Conservation (phyloP, 176 grass and related monocot genomes). For the Carex scoparia region DNA sequence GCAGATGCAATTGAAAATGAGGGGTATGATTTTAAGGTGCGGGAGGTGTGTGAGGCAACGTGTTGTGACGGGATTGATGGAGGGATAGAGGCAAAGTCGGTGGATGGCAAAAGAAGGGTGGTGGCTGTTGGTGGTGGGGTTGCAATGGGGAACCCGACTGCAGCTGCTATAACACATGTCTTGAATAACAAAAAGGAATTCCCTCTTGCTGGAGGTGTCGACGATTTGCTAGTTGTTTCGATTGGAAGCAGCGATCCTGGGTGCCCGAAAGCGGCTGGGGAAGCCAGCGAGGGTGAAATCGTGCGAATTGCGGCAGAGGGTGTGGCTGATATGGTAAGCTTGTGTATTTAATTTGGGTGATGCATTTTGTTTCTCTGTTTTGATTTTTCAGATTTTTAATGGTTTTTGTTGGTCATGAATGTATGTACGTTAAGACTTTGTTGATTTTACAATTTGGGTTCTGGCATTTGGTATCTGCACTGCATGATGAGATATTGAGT, state of each 20-base stretch:
- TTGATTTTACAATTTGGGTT: neutral
- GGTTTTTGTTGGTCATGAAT: neutral
- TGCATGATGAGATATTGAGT: slow-evolving; percentile 13
- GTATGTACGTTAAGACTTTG: neutral
- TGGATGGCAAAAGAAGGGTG: slow-evolving; percentile 49
- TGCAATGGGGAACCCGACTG: slow-evolving; percentile 71
- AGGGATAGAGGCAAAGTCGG: neutral
- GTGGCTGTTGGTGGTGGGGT: slow-evolving; percentile 51
- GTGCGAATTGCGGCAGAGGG: slow-evolving; percentile 67
- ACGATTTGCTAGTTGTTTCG: slow-evolving; percentile 77
- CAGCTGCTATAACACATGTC: slow-evolving; percentile 73
- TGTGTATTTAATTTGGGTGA: neutral
- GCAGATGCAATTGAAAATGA: slow-evolving; percentile 86
- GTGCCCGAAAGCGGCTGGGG: neutral
- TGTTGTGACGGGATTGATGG: slow-evolving; percentile 38
- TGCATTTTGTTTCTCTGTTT: neutral
- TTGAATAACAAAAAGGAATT: slow-evolving; percentile 92
- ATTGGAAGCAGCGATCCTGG: slow-evolving; percentile 43
- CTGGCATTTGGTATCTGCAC: neutral
- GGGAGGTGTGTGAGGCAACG: slow-evolving; percentile 83
- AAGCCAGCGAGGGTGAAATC: slow-evolving; percentile 42
- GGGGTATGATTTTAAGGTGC: slow-evolving; percentile 78
- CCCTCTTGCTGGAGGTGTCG: slow-evolving; percentile 59
- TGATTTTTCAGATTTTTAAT: neutral
- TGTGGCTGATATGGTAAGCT: slow-evolving; percentile 75